Evolutionary conservation across 371 early-diverging fungal species (phyloP).

Genomic region (Conidiobolus incongruus): DNA sequence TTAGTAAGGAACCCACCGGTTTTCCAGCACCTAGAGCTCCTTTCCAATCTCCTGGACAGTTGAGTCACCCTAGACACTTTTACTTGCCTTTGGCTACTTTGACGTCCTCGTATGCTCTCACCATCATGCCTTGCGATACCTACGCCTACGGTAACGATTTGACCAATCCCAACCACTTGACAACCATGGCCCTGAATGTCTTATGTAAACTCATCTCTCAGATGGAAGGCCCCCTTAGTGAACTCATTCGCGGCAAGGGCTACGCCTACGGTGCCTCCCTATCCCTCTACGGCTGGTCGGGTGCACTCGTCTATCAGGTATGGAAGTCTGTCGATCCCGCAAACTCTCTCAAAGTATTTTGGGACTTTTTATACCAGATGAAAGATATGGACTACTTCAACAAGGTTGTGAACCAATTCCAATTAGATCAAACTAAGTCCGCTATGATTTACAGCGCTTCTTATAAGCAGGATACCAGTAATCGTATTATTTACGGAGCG

Average conservation of each 20-base stretch:
- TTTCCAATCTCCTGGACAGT: conserved; percentile 8
- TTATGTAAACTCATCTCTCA: conserved; percentile 34
- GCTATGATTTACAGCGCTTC: background rate
- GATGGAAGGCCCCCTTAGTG: conserved; percentile 46
- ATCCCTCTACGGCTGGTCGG: conserved; percentile 20
- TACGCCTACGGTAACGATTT: conserved; percentile 8
- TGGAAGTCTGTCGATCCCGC: conserved; percentile 26
- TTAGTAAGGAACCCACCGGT: too few relatives aligned
- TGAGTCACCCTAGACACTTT: conserved; percentile 9
- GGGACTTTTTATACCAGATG: conserved; percentile 19
- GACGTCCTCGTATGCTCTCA: conserved; percentile 10
- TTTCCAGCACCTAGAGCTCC: too few relatives aligned
- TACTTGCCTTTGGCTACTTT: conserved; percentile 10
- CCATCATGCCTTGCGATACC: conserved; percentile 14
- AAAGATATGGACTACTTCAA: background rate
- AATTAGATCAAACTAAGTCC: background rate
- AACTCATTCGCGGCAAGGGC: conserved; percentile 45
- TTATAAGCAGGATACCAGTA: too few relatives aligned
- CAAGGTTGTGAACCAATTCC: background rate
- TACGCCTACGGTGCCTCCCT: conserved; percentile 41
- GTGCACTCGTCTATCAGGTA: conserved; percentile 23
- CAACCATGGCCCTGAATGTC: conserved; percentile 18
- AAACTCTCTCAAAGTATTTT: conserved; percentile 22
- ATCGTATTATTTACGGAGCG: too few relatives aligned
- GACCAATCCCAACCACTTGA: conserved; percentile 6